A percentile compares a stretch with the other conserved stretches of the same genome.
phyloP scores from a whole-genome alignment of 345 rosid genomes.

The Rubroshorea leprosula region DNA sequence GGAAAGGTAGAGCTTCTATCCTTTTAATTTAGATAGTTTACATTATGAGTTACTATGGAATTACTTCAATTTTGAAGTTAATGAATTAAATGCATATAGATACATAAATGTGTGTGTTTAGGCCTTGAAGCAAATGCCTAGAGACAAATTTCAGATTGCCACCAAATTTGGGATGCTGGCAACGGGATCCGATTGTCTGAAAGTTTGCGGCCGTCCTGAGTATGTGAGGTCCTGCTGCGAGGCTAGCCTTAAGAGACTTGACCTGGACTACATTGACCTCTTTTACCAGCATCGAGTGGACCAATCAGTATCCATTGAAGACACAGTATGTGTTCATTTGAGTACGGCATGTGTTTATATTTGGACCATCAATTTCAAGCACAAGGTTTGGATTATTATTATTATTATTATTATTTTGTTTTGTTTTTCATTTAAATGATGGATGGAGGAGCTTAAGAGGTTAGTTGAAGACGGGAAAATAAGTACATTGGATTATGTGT shows the following conservation, averaged over 20 bases:
- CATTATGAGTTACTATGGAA: no score
- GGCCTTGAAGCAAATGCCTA: conserved; percentile 15
- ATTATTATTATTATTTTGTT: no score
- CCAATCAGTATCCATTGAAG: neutral
- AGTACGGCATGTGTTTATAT: neutral
- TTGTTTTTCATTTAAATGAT: neutral
- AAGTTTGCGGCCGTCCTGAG: neutral
- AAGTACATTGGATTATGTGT: conserved; percentile 34
- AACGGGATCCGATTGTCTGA: neutral
- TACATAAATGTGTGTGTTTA: conserved; percentile 3
- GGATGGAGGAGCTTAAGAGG: conserved; percentile 34
- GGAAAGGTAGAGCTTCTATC: no score
- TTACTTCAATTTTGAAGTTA: no score
- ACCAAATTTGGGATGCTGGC: conserved; percentile 9
- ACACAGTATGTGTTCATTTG: neutral
- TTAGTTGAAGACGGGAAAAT: conserved; percentile 35
- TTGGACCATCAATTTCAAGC: no score
- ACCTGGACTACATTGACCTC: neutral
- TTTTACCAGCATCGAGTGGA: conserved; percentile 1
- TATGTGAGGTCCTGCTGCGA: neutral
- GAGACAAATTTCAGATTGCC: conserved; percentile 9
- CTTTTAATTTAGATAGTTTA: no score
- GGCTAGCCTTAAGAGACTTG: conserved; percentile 4
- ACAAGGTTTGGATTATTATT: no score
- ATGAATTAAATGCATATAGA: no score